Base-by-base conservation (phyloP, 2,329 filamentous ascomycete genomes). In the Arthrobotrys pseudoclavata region DNA sequence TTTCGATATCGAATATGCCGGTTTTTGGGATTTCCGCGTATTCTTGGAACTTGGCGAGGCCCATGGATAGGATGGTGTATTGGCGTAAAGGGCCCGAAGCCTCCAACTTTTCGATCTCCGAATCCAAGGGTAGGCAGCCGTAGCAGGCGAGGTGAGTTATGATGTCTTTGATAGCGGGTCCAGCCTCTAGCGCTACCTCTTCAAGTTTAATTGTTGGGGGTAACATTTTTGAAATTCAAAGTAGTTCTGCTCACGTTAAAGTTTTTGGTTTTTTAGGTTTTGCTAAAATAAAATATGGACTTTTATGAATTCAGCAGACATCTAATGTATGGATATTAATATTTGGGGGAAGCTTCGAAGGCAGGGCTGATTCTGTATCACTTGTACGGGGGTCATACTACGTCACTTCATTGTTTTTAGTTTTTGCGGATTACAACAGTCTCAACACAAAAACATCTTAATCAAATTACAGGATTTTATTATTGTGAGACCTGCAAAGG, bases 41-140 rank as follows among this genome's bases (percentile, higher is more conserved):
- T 20, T 37, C n/a, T 57, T 57, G 52, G 52, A 57, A 57, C 5
- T 34, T 37, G 29, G n/a, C 9, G 1, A 57, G n/a, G 29, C 52
- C 29, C 2, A 12, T 37, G 5, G 52, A 57, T 20, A 57, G n/a
- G n/a, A 22, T 37, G 29, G 52, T n/a, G n/a, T 57, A 57, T 37
- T 22, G 26, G 4, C 2, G 31, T 20, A 57, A 4, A 22, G n/a
- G 18, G 10, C 29, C 18, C 9, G 52, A 20, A 22, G 29, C 1
- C 1, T 22, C 52, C 6, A 34, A 7, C 1, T 37, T 20, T 22
- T 57, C 29, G 9, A 13, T 22, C 29, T 57, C 52, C 37, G 52
- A 34, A 20, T 37, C n/a, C 1, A n/a, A 10, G 3, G 52, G 52
- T 20, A 57, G 52, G 18, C 52, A 57, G 26, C 9, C n/a, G 52